phyloP scores from a whole-genome alignment of 23 red algal species.

The Gracilaria domingensis region DNA sequence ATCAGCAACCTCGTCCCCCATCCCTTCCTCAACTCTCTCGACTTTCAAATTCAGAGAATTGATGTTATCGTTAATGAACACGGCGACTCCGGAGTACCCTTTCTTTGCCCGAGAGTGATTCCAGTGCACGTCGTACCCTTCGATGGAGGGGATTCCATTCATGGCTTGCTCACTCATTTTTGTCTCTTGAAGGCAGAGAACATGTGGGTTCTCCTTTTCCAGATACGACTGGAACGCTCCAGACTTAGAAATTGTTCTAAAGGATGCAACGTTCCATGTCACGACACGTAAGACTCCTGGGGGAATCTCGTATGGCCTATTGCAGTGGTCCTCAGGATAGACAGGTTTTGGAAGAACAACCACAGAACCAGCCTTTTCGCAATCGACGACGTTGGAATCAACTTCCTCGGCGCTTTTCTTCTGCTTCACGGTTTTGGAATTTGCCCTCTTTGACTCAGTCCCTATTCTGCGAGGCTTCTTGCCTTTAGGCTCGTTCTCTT shows the following conservation, averaged over 20 bases:
- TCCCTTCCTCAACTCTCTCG: constrained; percentile 29
- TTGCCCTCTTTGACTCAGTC: background rate
- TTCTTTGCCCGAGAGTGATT: constrained; percentile 54
- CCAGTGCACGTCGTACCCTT: constrained; percentile 52
- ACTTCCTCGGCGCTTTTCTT: background rate
- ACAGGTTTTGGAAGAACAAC: background rate
- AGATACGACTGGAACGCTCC: constrained; percentile 55
- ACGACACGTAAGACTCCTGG: constrained; percentile 39
- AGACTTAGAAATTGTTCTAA: constrained; percentile 54
- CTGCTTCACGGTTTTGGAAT: background rate
- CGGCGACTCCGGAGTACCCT: constrained; percentile 71
- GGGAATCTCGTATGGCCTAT: background rate
- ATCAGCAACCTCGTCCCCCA: constrained; percentile 57
- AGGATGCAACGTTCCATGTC: constrained; percentile 79
- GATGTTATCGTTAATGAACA: constrained; percentile 39
- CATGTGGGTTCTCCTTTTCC: constrained; percentile 47
- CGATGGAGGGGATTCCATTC: constrained; percentile 7
- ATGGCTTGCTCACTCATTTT: constrained; percentile 62
- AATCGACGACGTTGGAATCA: background rate
- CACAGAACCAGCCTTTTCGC: background rate
- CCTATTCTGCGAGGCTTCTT: background rate
- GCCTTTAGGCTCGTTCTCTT: background rate
- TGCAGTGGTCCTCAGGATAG: constrained; percentile 4
- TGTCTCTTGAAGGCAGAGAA: constrained; percentile 86
- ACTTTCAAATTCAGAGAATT: background rate